Conservation (phyloP, 164 flowering plant species). For the Dillenia turbinata region DNA sequence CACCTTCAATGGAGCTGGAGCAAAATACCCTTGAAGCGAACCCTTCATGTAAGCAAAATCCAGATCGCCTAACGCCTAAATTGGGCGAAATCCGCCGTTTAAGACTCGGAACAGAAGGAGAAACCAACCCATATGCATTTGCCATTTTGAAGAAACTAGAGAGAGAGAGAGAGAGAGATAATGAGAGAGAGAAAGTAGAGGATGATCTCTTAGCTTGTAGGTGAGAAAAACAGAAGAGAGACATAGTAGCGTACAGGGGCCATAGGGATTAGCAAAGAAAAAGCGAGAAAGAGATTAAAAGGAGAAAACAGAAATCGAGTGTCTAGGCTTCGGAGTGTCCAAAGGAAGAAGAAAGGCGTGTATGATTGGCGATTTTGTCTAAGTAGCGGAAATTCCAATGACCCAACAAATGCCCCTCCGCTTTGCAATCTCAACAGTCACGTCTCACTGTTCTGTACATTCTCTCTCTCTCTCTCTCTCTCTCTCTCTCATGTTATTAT, state of each 20-base stretch:
- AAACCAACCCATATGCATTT: constrained; percentile 43
- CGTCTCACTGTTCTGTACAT: too few relatives aligned
- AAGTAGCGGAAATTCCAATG: too few relatives aligned
- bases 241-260: constrained; percentile 6
- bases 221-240: constrained; percentile 3
- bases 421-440: too few relatives aligned
- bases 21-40: constrained; percentile 25
- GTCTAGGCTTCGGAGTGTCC: too few relatives aligned
- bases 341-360: too few relatives aligned
- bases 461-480: too few relatives aligned
- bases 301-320: not conserved
- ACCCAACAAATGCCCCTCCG: too few relatives aligned
- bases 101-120: constrained; percentile 35
- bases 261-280: constrained; percentile 6
- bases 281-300: not conserved
- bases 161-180: not conserved
- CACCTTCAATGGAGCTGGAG: constrained; percentile 30
- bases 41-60: constrained; percentile 24
- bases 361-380: too few relatives aligned
- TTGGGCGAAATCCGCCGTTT: constrained; percentile 26
- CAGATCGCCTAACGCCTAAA: constrained; percentile 34
- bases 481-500: too few relatives aligned
- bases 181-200: not conserved
- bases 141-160: constrained; percentile 30
- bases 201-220: constrained; percentile 5